A percentile compares a stretch with the other conserved stretches of the same genome.
These are phyloP conservation scores for Phytopythium delawarense DNA, from an alignment of 352 stramenopile genomes.

Conservation along the genomic window DNA sequence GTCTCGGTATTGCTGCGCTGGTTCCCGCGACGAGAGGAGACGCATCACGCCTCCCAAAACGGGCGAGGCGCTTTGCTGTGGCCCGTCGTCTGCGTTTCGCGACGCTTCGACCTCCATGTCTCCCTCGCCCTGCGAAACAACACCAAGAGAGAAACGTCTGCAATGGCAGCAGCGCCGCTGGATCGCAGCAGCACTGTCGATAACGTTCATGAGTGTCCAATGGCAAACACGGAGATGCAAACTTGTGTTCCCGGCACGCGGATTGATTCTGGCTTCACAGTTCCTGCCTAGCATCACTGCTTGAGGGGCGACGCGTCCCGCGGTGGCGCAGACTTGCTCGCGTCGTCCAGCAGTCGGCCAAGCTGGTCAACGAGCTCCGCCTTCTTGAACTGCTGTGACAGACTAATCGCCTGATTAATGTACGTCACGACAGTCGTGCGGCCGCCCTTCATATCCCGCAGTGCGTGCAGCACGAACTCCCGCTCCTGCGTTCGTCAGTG, in stretches of 20 bases:
- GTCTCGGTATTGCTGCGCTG: neutral
- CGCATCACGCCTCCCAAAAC: neutral
- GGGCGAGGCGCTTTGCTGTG: neutral
- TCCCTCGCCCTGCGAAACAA: neutral
- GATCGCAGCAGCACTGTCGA: neutral
- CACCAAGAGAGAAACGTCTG: neutral
- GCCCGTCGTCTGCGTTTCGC: conserved; percentile 4
- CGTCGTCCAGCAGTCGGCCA: conserved; percentile 32
- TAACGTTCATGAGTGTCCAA: neutral
- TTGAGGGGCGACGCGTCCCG: neutral
- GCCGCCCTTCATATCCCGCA: conserved; percentile 70
- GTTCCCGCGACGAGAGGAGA: neutral
- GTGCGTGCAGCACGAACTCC: conserved; percentile 69
- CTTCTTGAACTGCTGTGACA: conserved; percentile 73
- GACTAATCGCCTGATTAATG: conserved; percentile 57
- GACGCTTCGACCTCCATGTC: conserved; percentile 1
- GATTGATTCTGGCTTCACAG: neutral
- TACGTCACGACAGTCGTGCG: conserved; percentile 60
- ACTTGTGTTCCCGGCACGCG: neutral
- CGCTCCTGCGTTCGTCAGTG: conserved; percentile 38
- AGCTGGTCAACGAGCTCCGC: conserved; percentile 44
- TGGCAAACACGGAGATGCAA: neutral
- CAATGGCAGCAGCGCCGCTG: neutral
- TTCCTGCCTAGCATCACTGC: neutral
- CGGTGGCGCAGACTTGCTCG: neutral